Percentiles rank a stretch among this genome's conserved stretches.
phyloP scores from a whole-genome alignment of 2,329 filamentous ascomycete species.

The Zymoseptoria tritici region DNA sequence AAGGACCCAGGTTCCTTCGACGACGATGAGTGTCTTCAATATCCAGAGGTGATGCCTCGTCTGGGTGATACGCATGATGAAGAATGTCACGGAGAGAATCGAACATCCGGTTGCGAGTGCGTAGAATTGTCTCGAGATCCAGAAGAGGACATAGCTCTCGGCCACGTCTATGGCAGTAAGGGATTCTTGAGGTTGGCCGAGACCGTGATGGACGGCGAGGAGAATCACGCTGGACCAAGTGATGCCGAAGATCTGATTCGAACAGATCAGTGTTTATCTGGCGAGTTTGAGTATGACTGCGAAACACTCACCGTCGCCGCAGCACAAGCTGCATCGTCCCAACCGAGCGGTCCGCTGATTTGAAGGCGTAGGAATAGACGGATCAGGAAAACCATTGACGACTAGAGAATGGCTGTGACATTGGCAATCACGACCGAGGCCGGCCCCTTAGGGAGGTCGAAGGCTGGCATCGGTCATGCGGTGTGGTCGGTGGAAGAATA shows the following conservation, averaged over 20 bases:
- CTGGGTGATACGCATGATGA: slow-evolving; percentile 22
- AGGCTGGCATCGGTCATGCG: slow-evolving; percentile 12
- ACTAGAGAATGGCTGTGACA: slow-evolving; percentile 19
- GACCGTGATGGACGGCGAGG: slow-evolving; percentile 15
- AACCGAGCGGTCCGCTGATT: slow-evolving; percentile 25
- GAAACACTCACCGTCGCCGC: slow-evolving; percentile 21
- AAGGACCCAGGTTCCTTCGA: too few species aligned
- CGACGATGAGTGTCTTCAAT: neutral
- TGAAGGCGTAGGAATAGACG: slow-evolving; percentile 22
- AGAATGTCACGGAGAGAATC: slow-evolving; percentile 20
- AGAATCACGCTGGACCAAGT: slow-evolving; percentile 14
- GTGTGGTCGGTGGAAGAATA: neutral
- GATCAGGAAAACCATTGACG: slow-evolving; percentile 19
- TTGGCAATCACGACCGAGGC: slow-evolving; percentile 20
- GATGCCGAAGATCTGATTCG: slow-evolving; percentile 15
- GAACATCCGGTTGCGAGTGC: slow-evolving; percentile 10
- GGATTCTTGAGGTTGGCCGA: slow-evolving; percentile 11
- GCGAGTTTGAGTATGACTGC: too few species aligned
- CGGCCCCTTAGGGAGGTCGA: slow-evolving; percentile 15
- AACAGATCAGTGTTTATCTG: too few species aligned
- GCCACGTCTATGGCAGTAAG: slow-evolving; percentile 3
- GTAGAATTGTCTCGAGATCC: neutral
- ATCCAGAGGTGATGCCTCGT: slow-evolving; percentile 13
- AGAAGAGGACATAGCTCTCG: slow-evolving; percentile 12
- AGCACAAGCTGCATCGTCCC: slow-evolving; percentile 22